Percentiles rank a stretch among this genome's conserved stretches.
These are phyloP conservation scores for Quercus wislizeni DNA, from an alignment of 306 rosid genomes.

Conservation along the genomic window DNA sequence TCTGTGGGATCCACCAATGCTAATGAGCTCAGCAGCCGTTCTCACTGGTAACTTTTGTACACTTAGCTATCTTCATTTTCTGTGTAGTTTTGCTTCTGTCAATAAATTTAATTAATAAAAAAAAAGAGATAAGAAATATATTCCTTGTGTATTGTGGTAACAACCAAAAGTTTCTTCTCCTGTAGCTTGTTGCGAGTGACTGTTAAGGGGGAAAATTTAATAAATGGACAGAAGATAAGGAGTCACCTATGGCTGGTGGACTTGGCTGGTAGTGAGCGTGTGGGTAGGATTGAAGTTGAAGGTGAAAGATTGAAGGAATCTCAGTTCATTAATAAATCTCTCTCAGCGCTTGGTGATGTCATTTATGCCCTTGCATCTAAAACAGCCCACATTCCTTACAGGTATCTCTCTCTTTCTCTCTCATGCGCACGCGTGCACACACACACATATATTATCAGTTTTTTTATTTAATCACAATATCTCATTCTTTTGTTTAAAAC, in stretches of 20 bases:
- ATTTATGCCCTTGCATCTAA: constrained; percentile 92
- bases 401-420: constrained; percentile 41
- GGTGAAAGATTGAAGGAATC: constrained; percentile 98
- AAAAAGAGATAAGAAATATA: background rate
- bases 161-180: constrained; percentile 23
- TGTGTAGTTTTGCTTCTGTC: background rate
- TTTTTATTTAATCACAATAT: constrained; percentile 18
- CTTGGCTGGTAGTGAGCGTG: constrained; percentile 98
- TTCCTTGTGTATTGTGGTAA: constrained; percentile 2
- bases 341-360: constrained; percentile 96
- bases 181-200: constrained; percentile 87
- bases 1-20: constrained; percentile 97
- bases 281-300: constrained; percentile 93
- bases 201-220: constrained; percentile 67
- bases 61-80: background rate
- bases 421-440: background rate
- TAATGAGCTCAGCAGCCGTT: constrained; percentile 95
- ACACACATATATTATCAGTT: background rate
- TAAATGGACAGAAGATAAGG: constrained; percentile 75
- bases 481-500: constrained; percentile 20
- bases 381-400: constrained; percentile 86
- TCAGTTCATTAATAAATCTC: constrained; percentile 92
- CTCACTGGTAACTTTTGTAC: constrained; percentile 68
- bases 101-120: background rate
- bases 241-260: constrained; percentile 99